These are phyloP conservation scores for Zygoascus sp. DNA, from an alignment of 1,139 yeast species.

Conservation along the genomic window DNA sequence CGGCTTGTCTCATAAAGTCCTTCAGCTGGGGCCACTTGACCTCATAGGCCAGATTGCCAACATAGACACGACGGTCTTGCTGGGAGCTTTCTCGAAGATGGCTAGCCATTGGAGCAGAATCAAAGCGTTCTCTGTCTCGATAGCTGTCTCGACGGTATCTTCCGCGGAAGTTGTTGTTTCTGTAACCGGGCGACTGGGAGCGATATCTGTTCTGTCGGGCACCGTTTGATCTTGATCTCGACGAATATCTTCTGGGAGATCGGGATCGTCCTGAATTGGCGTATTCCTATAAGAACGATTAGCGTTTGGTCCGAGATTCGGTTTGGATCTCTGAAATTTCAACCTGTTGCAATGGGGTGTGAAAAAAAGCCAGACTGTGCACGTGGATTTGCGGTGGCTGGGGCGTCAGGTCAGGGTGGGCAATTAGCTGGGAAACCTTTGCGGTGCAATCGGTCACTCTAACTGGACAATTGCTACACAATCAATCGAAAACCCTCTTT, in stretches of 20 bases:
- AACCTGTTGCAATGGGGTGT: too few relatives aligned
- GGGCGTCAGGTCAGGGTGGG: too few relatives aligned
- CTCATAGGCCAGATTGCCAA: constrained; percentile 60
- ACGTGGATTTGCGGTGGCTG: background rate
- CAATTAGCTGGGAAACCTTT: too few relatives aligned
- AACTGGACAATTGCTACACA: background rate
- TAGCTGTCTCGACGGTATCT: constrained; percentile 11
- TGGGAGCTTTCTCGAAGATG: constrained; percentile 14
- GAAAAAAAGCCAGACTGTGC: background rate
- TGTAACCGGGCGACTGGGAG: constrained; percentile 15
- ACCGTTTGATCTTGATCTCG: constrained; percentile 11
- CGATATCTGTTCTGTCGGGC: constrained; percentile 12
- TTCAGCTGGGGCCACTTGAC: constrained; percentile 58
- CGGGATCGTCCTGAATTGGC: background rate
- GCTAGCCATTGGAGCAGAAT: background rate
- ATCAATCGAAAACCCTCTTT: background rate
- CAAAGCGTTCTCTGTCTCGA: constrained; percentile 8
- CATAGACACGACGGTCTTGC: constrained; percentile 42
- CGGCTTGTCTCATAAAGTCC: constrained; percentile 62
- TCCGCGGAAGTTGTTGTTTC: constrained; percentile 11
- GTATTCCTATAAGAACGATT: background rate
- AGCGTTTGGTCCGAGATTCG: background rate
- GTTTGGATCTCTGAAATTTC: background rate
- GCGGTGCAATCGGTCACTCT: too few relatives aligned
- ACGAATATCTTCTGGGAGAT: constrained; percentile 14